Evolutionary conservation across 2,329 filamentous ascomycete species (phyloP).

Genomic region (Aureobasidium sp.): DNA sequence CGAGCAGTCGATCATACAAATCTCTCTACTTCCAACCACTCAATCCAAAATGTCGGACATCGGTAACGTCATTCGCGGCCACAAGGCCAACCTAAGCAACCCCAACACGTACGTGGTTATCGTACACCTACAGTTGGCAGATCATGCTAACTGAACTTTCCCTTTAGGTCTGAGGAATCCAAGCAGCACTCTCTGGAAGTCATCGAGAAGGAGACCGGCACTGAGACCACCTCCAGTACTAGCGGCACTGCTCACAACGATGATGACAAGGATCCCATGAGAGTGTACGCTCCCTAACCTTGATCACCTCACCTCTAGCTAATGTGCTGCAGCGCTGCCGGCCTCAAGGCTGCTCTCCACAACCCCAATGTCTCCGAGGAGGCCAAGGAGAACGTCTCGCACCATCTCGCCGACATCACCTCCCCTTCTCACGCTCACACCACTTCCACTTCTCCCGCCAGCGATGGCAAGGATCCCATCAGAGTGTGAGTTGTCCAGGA

Average conservation of each 20-base stretch:
- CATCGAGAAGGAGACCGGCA: slow-evolving; percentile 44
- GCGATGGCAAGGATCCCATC: slow-evolving; percentile 35
- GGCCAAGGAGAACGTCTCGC: slow-evolving; percentile 49
- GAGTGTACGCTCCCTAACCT: slow-evolving; percentile 38
- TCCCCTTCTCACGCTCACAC: slow-evolving; percentile 17
- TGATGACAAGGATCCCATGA: slow-evolving; percentile 39
- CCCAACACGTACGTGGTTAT: slow-evolving; percentile 36
- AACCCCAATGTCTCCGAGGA: slow-evolving; percentile 52
- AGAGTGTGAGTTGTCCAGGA: slow-evolving; percentile 41
- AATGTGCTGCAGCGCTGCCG: slow-evolving; percentile 16
- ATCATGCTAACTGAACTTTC: too few species aligned
- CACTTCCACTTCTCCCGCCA: slow-evolving; percentile 19
- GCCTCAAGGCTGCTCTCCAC: slow-evolving; percentile 39
- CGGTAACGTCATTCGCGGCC: slow-evolving; percentile 28
- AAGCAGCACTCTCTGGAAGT: slow-evolving; percentile 50
- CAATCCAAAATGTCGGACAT: slow-evolving; percentile 9
- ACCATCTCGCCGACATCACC: slow-evolving; percentile 41
- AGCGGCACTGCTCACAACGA: slow-evolving; percentile 18
- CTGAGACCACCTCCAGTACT: background rate
- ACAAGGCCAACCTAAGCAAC: slow-evolving; percentile 54
- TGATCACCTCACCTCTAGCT: background rate
- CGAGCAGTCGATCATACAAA: background rate
- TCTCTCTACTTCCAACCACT: background rate
- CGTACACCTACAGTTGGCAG: too few species aligned
- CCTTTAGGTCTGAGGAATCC: slow-evolving; percentile 33